These are phyloP conservation scores for Saprolegnia diclina DNA, from an alignment of 352 stramenopile genomes.

Conservation along the genomic window DNA sequence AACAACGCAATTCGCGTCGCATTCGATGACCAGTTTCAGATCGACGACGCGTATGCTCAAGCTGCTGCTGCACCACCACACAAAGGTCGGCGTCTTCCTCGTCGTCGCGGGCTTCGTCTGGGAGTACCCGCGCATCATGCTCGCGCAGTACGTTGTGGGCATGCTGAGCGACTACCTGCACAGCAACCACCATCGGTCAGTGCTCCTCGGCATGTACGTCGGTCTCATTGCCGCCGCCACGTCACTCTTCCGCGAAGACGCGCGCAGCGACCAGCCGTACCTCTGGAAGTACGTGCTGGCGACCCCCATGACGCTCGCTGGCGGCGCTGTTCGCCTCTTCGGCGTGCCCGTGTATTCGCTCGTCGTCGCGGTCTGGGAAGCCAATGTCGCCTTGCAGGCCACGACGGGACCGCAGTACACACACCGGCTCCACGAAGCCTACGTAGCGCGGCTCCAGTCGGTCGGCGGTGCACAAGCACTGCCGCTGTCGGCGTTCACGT, in stretches of 20 bases:
- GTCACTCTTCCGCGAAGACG: constrained; percentile 33
- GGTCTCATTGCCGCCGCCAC: constrained; percentile 36
- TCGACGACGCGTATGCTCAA: constrained; percentile 19
- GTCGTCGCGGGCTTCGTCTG: constrained; percentile 56
- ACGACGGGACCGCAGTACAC: constrained; percentile 43
- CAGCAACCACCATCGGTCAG: constrained; percentile 48
- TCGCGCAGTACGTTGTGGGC: constrained; percentile 45
- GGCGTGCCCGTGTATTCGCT: constrained; percentile 65
- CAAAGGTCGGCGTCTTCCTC: constrained; percentile 43
- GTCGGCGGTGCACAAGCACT: constrained; percentile 22
- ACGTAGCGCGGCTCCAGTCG: constrained; percentile 34
- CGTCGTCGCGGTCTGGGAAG: constrained; percentile 45
- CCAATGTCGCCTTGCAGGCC: constrained; percentile 28
- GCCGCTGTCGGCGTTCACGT: constrained; percentile 32
- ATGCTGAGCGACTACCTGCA: constrained; percentile 47
- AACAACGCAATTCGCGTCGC: not conserved
- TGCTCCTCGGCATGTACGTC: constrained; percentile 45
- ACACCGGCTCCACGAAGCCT: constrained; percentile 35
- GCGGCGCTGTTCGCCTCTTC: constrained; percentile 46
- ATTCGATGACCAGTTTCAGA: not conserved
- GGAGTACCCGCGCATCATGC: constrained; percentile 60
- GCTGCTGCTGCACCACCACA: constrained; percentile 49
- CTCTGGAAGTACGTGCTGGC: constrained; percentile 60
- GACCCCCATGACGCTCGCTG: constrained; percentile 52
- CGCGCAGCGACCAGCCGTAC: constrained; percentile 29